phyloP scores from a whole-genome alignment of 2,329 filamentous ascomycete genomes.

The Colletotrichum sp. region DNA sequence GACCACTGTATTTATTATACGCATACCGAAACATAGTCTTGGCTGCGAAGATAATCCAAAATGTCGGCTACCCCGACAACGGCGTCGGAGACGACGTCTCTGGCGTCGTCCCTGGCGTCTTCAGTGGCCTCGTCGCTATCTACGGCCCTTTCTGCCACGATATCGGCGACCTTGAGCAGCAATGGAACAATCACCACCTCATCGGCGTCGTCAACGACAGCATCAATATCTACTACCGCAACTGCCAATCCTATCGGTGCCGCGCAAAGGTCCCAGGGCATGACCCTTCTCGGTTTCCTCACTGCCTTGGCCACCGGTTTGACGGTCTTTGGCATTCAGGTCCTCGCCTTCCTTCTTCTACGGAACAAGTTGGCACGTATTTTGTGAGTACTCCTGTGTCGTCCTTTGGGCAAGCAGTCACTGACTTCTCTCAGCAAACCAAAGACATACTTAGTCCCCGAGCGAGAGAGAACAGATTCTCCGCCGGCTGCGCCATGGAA shows the following conservation, averaged over 20 bases:
- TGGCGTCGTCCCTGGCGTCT: slow-evolving; percentile 14
- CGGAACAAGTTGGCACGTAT: slow-evolving; percentile 82
- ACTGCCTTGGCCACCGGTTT: slow-evolving; percentile 69
- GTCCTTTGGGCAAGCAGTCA: background rate
- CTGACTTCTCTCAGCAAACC: slow-evolving; percentile 65
- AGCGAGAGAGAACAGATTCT: slow-evolving; percentile 80
- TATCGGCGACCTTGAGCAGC: slow-evolving; percentile 3
- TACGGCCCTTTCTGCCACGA: background rate
- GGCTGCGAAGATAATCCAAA: background rate
- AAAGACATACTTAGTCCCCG: slow-evolving; percentile 84
- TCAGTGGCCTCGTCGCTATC: slow-evolving; percentile 27
- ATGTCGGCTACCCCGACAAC: slow-evolving; percentile 14
- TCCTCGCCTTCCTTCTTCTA: slow-evolving; percentile 76
- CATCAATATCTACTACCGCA: background rate
- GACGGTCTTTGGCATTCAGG: slow-evolving; percentile 66
- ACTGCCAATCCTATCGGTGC: background rate
- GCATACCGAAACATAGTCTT: background rate
- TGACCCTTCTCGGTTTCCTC: slow-evolving; percentile 62
- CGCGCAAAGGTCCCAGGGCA: slow-evolving; percentile 38
- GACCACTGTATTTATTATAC: background rate
- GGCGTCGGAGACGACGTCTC: slow-evolving; percentile 15
- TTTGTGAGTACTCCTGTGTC: slow-evolving; percentile 63
- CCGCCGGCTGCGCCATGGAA: slow-evolving; percentile 64
- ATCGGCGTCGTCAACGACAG: background rate
- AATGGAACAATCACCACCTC: slow-evolving; percentile 5